Percentiles rank a stretch among this genome's conserved stretches.
Evolutionary conservation across 192 early-diverging fungal genomes (phyloP).

Genomic region (Backusella psychrophila): DNA sequence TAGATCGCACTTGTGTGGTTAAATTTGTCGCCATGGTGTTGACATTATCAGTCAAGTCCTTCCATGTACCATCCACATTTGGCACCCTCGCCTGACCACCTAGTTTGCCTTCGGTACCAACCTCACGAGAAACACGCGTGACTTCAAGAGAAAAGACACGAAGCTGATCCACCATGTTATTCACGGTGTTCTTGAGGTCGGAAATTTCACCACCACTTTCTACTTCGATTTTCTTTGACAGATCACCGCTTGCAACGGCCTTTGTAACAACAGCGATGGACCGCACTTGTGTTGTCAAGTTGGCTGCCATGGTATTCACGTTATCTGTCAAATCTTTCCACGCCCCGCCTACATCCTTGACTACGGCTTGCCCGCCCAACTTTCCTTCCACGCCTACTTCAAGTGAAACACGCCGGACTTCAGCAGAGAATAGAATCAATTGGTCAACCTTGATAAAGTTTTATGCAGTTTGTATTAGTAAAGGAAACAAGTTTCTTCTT

Average conservation of each 20-base stretch:
- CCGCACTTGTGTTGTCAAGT: constrained; percentile 53
- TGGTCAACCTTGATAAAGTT: no score
- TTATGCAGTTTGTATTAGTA: background rate
- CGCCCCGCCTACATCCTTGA: constrained; percentile 47
- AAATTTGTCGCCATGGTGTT: constrained; percentile 62
- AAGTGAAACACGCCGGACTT: constrained; percentile 63
- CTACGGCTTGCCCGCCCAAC: constrained; percentile 60
- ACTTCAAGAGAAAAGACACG: constrained; percentile 60
- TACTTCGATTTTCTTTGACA: constrained; percentile 50
- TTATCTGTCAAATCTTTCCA: constrained; percentile 61
- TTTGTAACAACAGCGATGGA: constrained; percentile 53
- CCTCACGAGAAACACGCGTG: constrained; percentile 59
- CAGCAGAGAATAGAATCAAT: constrained; percentile 41
- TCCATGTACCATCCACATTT: constrained; percentile 75
- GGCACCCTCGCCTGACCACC: constrained; percentile 71
- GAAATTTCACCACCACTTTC: constrained; percentile 48
- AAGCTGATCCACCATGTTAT: constrained; percentile 59
- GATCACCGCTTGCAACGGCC: constrained; percentile 54
- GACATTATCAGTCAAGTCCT: constrained; percentile 70
- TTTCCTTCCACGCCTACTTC: constrained; percentile 67
- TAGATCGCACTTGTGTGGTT: constrained; percentile 66
- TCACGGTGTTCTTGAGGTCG: constrained; percentile 60
- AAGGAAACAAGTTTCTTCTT: background rate
- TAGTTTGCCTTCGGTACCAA: constrained; percentile 70
- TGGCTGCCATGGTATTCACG: constrained; percentile 60